Percentiles rank a stretch among this genome's conserved stretches.
phyloP scores from a whole-genome alignment of 2,329 filamentous ascomycete genomes.

The Fonsecaea multimorphosa region DNA sequence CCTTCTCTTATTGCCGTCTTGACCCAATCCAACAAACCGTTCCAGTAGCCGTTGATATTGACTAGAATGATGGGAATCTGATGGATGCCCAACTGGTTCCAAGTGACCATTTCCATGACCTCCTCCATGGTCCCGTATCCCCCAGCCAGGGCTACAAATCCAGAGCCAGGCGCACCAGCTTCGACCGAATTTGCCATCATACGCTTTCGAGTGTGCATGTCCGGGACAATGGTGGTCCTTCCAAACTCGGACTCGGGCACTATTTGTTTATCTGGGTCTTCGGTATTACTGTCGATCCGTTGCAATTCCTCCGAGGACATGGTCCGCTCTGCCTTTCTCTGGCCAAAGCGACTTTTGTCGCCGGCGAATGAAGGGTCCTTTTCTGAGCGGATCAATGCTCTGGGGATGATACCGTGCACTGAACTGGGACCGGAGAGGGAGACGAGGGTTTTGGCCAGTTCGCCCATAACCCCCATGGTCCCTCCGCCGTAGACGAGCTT shows the following conservation, averaged over 20 bases:
- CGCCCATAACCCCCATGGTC: slow-evolving; percentile 94
- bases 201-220: slow-evolving; percentile 96
- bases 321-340: slow-evolving; percentile 57
- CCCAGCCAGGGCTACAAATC: slow-evolving; percentile 86
- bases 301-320: slow-evolving; percentile 62
- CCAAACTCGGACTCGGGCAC: slow-evolving; percentile 66
- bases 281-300: slow-evolving; percentile 40
- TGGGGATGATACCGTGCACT: slow-evolving; percentile 93
- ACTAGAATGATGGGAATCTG: slow-evolving; percentile 76
- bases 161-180: slow-evolving; percentile 77
- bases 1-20: slow-evolving; percentile 74
- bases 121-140: slow-evolving; percentile 97
- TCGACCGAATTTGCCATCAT: slow-evolving; percentile 91
- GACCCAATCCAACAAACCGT: slow-evolving; percentile 84
- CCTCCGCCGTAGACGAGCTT: slow-evolving; percentile 93
- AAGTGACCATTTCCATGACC: slow-evolving; percentile 88
- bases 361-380: slow-evolving; percentile 37
- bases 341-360: slow-evolving; percentile 25
- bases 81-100: slow-evolving; percentile 97
- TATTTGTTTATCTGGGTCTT: slow-evolving; percentile 39
- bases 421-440: slow-evolving; percentile 77
- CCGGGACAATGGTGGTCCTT: slow-evolving; percentile 82
- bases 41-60: slow-evolving; percentile 91
- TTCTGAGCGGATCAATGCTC: slow-evolving; percentile 80
- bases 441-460: slow-evolving; percentile 85